Conservation (phyloP, 805 yeast genomes). For the Helenozyma rhizophorensis region DNA sequence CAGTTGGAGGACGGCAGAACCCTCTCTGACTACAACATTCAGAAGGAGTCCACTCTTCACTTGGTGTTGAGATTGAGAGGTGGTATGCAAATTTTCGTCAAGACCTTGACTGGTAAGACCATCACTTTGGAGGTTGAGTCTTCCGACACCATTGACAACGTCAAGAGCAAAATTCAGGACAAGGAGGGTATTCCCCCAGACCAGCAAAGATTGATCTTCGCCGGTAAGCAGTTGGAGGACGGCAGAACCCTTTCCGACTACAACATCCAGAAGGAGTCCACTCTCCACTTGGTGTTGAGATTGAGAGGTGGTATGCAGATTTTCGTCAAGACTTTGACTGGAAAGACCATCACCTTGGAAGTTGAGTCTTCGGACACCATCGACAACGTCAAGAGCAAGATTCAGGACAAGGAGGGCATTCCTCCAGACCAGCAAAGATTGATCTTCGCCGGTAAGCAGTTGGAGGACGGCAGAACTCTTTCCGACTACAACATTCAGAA, state of each 20-base stretch:
- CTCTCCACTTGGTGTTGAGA: conserved; percentile 92
- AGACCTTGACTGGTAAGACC: conserved; percentile 59
- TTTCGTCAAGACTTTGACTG: conserved; percentile 49
- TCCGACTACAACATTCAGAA: conserved; percentile 42
- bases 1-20: conserved; percentile 41
- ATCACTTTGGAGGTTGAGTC: conserved; percentile 94
- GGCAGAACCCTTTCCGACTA: conserved; percentile 96
- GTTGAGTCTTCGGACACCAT: conserved; percentile 97
- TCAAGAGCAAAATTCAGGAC: conserved; percentile 93
- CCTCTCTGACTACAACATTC: conserved; percentile 38
- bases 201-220: conserved; percentile 95
- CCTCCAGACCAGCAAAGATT: conserved; percentile 45
- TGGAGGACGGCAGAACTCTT: conserved; percentile 37
- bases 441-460: conserved; percentile 45
- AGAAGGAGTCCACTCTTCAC: conserved; percentile 38
- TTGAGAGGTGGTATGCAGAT: conserved; percentile 87
- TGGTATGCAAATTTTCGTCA: conserved; percentile 58
- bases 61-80: conserved; percentile 30
- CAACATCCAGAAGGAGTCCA: conserved; percentile 98
- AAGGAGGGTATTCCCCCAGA: conserved; percentile 98
- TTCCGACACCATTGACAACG: conserved; percentile 92
- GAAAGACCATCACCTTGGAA: conserved; percentile 78
- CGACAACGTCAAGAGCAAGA: conserved; percentile 69
- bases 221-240: conserved; percentile 95
- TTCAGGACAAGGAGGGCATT: conserved; percentile 41